Base-by-base conservation (phyloP, 2,329 filamentous ascomycete genomes). In the Ascochyta clinopodiicola region DNA sequence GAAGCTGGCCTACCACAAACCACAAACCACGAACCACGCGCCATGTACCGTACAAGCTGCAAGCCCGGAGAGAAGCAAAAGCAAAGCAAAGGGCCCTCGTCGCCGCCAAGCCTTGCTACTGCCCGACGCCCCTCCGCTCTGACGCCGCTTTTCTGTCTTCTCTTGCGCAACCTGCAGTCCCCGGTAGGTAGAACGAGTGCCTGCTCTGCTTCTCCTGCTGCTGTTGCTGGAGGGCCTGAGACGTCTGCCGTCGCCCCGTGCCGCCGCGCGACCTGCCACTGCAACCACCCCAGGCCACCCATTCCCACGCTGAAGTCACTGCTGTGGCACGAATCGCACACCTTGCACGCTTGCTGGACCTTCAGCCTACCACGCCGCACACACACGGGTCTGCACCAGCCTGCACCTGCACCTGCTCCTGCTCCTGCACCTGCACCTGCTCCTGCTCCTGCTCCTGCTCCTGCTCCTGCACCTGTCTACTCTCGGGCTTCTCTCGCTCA, bases 181-280 rank as follows among this genome's bases (percentile, higher is more conserved):
- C 17, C 17, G 17, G 17, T 17, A 17, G 17, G 17, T 17, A 17
- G 17, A 7, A 13, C 36, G 9, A 21, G 19, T 36, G 29, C 29
- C 45, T 39, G 45, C 44, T 40, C 45, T 39, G 22, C 22, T 24
- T 45, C 35, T 49, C 45, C 44, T 21, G 52, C 45, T 37, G 52
- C 52, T 45, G 52, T 45, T 45, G 42, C 42, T 37, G 31, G 25
- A 35, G 37, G 39, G 51, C 34, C 51, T 44, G 40, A 56, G 42
- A 51, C 52, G 32, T 48, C 44, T 57, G 47, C 47, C 47, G 53
- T 48, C 48, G 54, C 54, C 48, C 48, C 54, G 54, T 44, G 48
- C 54, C 47, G 48, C 40, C 36, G 34, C 48, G 36, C 44, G 35
- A 39, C 25, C 37, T 50, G 37, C 47, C 32, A 56, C 52, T 48